Base-by-base conservation (phyloP, 2,329 filamentous ascomycete genomes). In the Sphaerulina musiva region DNA sequence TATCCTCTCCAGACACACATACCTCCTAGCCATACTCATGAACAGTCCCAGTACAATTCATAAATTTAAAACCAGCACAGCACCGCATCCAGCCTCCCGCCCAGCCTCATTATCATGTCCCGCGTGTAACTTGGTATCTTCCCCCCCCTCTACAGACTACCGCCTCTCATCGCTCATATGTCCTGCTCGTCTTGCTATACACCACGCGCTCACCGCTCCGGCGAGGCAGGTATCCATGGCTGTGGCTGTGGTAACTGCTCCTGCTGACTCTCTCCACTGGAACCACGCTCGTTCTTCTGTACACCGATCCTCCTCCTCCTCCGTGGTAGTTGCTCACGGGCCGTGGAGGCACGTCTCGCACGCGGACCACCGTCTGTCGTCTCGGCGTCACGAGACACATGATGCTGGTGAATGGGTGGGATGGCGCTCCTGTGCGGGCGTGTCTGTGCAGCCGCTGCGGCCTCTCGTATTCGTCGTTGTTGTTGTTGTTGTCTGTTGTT, bases 251-350 rank as follows among this genome's bases (percentile, higher is more conserved):
- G 53, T 60, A 59, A 31, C 51, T 61, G 46, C 56, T 60, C 39
- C 60, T 55, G 48, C 61, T 64, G 32, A 56, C 48, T 11, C 63
- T 43, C 48, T 63, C 64, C 36, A 38, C 46, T 12, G 59, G 62
- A 23, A 66, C 54, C 7, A 52, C 50, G 36, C 56, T 63, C 36
- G 58, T 65, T 14, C 63, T 56, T 26, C 55, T 40, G 50, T 59
- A 62, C 11, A 58, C 58, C 12, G 50, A 50, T 6, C 42, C 48
- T 14, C 59, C 57, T 8, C 66, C 64, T 11, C 65, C 64, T 11
- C 65, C 59, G 40, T 66, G 62, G 54, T 64, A 68, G 54, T 68
- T 66, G 40, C 62, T 66, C 38, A 69, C 65, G 2, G 64, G 66
- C 7, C 66, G 61, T 2, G 67, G 65, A 2, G 66, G 60, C 38